Evolutionary conservation across 306 rosid genomes (phyloP).

Genomic region (Quercus aquifolioides): DNA sequence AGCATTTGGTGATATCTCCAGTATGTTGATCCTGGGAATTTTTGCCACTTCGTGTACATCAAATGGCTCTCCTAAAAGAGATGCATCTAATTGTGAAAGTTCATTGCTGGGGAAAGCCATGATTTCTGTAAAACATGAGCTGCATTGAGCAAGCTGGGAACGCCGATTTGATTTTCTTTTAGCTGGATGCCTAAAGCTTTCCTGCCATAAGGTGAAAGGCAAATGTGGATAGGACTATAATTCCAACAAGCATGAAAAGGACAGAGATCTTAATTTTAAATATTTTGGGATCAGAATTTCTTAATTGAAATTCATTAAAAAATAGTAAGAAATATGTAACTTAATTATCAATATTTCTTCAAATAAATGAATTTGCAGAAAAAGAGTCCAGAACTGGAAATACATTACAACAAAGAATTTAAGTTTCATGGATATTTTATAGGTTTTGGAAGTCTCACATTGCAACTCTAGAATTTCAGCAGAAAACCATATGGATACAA

Average conservation of each 20-base stretch:
- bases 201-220: slow-evolving; percentile 41
- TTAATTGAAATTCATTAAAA: background rate
- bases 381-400: too few species aligned
- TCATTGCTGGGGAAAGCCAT: slow-evolving; percentile 21
- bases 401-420: too few species aligned
- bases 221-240: background rate
- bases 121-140: slow-evolving; percentile 28
- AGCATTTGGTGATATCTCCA: slow-evolving; percentile 25
- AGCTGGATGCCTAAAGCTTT: slow-evolving; percentile 28
- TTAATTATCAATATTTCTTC: too few species aligned
- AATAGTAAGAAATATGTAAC: background rate
- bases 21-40: slow-evolving; percentile 16
- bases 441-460: too few species aligned
- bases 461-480: too few species aligned
- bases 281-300: background rate
- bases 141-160: slow-evolving; percentile 26
- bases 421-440: too few species aligned
- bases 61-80: slow-evolving; percentile 15
- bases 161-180: slow-evolving; percentile 22
- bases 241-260: background rate
- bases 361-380: too few species aligned
- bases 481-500: too few species aligned
- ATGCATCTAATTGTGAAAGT: slow-evolving; percentile 12
- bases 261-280: background rate
- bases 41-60: slow-evolving; percentile 22